Base-by-base conservation (phyloP, 2,329 filamentous ascomycete genomes). In the Colletotrichum orbiculare region DNA sequence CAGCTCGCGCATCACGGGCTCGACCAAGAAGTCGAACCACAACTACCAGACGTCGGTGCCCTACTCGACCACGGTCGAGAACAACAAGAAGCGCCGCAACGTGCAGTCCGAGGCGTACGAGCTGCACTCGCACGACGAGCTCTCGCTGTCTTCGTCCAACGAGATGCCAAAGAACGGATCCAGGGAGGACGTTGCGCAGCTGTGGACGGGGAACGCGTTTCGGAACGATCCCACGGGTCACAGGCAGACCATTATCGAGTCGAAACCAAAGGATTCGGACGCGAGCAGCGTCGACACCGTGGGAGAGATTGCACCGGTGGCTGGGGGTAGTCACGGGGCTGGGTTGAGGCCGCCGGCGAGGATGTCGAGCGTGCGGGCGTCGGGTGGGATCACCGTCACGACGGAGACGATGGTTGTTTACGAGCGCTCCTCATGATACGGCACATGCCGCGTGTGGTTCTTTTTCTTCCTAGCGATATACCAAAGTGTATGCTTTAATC, bases 61-160 rank as follows among this genome's bases (percentile, higher is more conserved):
- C 12, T 65, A 57, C 15, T 62, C 52, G 13, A 57, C 52, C 7
- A 62, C 52, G 12, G 54, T 62, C 25, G 61, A 67, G 11, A 56
- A 61, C 34, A 67, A 67, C 54, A 61, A 60, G 41, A 55, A 62
- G 37, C 59, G 67, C 25, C 68, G 69, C 25, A 63, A 52, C 15
- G 54, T 64, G 33, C 68, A 59, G 35, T 62, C 58, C 4, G 43
- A 58, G 12, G 62, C 67, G 5, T 70, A 69, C n/a, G 67, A 64
- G 45, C 42, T 70, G 47, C 55, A 47, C 8, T 68, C 57, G 11
- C 35, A 54, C 9, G 67, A 68, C 38, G 45, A 65, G 7, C 13
- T 58, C 6, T 46, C 43, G 6, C 53, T 52, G 25, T 49, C 37
- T 6, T 53, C 66, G 8, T 50, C 53, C 37, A 67, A 50, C 11